Percentiles rank a stretch among this genome's conserved stretches.
phyloP scores from a whole-genome alignment of 2,329 filamentous ascomycete species.

The Albifimbria verrucaria region DNA sequence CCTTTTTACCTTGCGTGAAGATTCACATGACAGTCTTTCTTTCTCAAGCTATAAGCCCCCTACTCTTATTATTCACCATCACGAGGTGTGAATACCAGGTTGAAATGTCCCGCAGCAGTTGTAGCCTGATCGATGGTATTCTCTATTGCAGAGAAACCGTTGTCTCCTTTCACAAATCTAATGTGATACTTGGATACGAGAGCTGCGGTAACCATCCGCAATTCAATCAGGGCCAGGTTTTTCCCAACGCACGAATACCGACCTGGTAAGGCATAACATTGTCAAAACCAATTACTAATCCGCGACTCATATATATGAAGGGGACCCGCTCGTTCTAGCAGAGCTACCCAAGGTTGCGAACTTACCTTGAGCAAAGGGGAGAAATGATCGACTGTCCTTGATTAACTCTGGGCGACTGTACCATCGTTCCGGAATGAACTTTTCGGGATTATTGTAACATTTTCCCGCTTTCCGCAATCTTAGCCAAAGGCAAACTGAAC shows the following conservation, averaged over 20 bases:
- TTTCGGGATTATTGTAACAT: conserved; percentile 8
- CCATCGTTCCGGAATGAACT: conserved; percentile 21
- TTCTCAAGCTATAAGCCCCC: too few species aligned
- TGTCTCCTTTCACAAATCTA: not conserved
- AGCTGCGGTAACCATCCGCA: not conserved
- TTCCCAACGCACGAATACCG: conserved; percentile 9
- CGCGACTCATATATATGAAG: too few species aligned
- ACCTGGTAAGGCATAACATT: not conserved
- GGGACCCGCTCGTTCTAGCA: too few species aligned
- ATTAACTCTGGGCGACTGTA: conserved; percentile 14
- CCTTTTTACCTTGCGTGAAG: conserved; percentile 11
- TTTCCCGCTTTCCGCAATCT: conserved; percentile 4
- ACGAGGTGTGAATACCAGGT: conserved; percentile 17
- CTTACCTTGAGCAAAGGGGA: conserved; percentile 7
- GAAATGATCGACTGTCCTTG: conserved; percentile 13
- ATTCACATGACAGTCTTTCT: too few species aligned
- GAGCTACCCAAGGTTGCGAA: not conserved
- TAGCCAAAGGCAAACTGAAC: not conserved
- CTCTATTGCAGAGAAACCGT: not conserved
- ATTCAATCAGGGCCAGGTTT: conserved; percentile 4
- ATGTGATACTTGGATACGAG: not conserved
- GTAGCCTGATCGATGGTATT: not conserved
- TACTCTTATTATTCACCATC: conserved; percentile 12
- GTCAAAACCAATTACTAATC: not conserved
- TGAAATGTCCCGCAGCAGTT: not conserved